phyloP scores from a whole-genome alignment of 495 filamentous ascomycete species.

The Xylaria scruposa region DNA sequence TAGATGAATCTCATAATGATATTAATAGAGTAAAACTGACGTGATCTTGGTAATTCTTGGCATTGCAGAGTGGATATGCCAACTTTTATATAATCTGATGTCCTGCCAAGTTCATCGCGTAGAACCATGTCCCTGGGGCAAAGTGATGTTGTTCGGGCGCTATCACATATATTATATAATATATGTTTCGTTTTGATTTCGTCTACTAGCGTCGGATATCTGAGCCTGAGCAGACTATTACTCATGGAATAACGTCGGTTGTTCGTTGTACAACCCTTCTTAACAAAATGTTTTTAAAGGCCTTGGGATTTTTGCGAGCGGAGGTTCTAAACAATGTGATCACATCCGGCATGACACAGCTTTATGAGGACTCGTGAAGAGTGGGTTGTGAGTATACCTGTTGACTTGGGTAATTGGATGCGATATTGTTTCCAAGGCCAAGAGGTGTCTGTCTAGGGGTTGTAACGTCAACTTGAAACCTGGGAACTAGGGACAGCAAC shows the following conservation, averaged over 20 bases:
- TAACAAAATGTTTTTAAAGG: background rate
- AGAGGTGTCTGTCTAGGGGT: background rate
- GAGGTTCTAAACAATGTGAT: background rate
- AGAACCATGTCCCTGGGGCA: background rate
- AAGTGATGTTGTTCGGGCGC: background rate
- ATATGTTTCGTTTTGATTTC: background rate
- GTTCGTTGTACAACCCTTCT: background rate
- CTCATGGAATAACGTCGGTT: no score
- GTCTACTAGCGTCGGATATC: background rate
- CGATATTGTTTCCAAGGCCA: background rate
- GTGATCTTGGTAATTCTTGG: background rate
- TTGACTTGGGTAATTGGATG: background rate
- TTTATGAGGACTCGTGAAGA: background rate
- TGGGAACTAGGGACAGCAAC: background rate
- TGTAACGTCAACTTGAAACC: conserved; percentile 12
- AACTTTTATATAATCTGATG: background rate
- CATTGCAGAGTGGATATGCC: background rate
- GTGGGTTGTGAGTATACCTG: background rate
- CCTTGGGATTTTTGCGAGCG: background rate
- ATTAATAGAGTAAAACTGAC: conserved; percentile 10
- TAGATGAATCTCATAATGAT: background rate
- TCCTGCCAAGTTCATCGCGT: background rate
- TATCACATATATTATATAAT: background rate
- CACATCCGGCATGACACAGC: background rate
- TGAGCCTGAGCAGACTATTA: background rate